These are phyloP conservation scores for Lanmaoa pseudosensibilis DNA, from an alignment of 768 basidiomycete genomes.

Conservation along the genomic window DNA sequence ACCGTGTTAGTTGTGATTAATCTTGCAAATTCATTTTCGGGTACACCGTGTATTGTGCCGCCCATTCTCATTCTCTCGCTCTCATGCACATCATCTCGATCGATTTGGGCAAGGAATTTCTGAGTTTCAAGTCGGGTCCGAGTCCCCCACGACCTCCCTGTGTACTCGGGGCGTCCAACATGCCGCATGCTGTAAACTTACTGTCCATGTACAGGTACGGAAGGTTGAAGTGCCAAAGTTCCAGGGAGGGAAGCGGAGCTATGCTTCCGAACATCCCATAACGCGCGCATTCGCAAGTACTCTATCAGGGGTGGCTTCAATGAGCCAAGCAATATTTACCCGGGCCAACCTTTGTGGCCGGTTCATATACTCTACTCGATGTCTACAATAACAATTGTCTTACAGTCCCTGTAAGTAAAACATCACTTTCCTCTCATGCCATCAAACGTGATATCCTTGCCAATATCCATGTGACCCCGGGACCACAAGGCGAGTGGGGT, in stretches of 20 bases:
- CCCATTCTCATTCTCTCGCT: too few species aligned
- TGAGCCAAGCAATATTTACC: too few species aligned
- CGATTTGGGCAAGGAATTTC: too few species aligned
- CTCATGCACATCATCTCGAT: neutral
- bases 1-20: neutral
- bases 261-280: neutral
- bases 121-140: neutral
- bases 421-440: neutral
- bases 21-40: neutral
- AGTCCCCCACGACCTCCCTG: neutral
- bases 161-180: neutral
- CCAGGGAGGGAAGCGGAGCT: too few species aligned
- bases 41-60: too few species aligned
- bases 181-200: neutral
- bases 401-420: neutral
- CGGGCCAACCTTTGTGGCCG: too few species aligned
- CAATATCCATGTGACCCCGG: neutral
- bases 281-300: neutral
- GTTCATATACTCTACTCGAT: neutral
- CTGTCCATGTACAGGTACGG: too few species aligned
- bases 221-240: too few species aligned
- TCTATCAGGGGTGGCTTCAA: neutral
- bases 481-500: accelerated
- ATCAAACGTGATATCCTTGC: neutral
- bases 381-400: neutral